A percentile compares a stretch with the other conserved stretches of the same genome.
These are phyloP conservation scores for Neofusicoccum umdonicola DNA, from an alignment of 2,329 filamentous ascomycete genomes.

Conservation along the genomic window DNA sequence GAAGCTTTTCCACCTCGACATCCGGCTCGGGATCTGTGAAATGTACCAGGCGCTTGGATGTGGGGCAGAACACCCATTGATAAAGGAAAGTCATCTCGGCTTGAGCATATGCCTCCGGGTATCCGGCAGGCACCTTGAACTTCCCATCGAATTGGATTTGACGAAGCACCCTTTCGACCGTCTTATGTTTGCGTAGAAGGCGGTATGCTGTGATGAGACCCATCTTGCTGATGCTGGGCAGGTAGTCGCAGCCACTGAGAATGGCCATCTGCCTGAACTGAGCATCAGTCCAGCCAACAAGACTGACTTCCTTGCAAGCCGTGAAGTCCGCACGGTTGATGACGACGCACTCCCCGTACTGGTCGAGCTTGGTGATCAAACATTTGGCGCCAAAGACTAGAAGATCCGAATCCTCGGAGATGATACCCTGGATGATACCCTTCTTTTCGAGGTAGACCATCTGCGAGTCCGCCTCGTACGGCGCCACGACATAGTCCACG, in stretches of 20 bases:
- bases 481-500: slow-evolving; percentile 87
- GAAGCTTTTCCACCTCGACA: slow-evolving; percentile 66
- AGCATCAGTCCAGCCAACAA: slow-evolving; percentile 87
- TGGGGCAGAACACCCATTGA: slow-evolving; percentile 90
- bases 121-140: slow-evolving; percentile 74
- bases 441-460: slow-evolving; percentile 88
- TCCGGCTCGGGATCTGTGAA: slow-evolving; percentile 66
- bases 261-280: slow-evolving; percentile 97
- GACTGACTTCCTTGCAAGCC: slow-evolving; percentile 79
- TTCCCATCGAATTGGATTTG: slow-evolving; percentile 89
- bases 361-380: slow-evolving; percentile 88
- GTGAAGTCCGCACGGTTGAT: slow-evolving; percentile 88
- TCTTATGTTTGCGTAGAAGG: slow-evolving; percentile 85
- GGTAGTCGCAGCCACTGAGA: slow-evolving; percentile 91
- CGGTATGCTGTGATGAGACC: slow-evolving; percentile 93
- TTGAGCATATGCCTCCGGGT: slow-evolving; percentile 75
- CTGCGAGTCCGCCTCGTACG: slow-evolving; percentile 97
- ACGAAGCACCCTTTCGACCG: slow-evolving; percentile 75
- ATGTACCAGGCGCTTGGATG: slow-evolving; percentile 67
- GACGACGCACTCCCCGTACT: slow-evolving; percentile 89
- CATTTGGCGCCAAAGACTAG: slow-evolving; percentile 91
- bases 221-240: slow-evolving; percentile 79
- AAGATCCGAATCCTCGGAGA: slow-evolving; percentile 95
- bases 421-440: slow-evolving; percentile 79
- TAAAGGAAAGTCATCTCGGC: slow-evolving; percentile 92